These are phyloP conservation scores for Thelonectria rubi DNA, from an alignment of 2,329 filamentous ascomycete genomes.

Conservation along the genomic window DNA sequence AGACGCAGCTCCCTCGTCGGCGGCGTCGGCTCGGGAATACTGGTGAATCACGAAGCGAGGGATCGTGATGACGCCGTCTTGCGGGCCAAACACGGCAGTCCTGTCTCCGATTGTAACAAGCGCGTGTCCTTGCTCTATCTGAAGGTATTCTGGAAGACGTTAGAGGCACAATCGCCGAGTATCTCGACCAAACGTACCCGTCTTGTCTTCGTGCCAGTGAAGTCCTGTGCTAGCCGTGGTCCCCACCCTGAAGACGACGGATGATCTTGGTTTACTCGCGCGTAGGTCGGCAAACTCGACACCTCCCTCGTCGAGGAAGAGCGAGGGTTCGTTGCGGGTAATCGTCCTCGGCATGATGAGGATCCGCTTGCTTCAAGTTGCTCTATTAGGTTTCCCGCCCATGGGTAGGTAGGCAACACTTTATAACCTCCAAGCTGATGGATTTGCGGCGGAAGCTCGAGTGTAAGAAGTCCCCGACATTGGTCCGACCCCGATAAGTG, in stretches of 20 bases:
- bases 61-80: constrained; percentile 35
- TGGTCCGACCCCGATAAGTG: constrained; percentile 5
- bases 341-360: constrained; percentile 6
- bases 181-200: neutral
- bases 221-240: constrained; percentile 3
- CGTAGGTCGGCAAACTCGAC: constrained; percentile 14
- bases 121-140: constrained; percentile 34
- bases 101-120: constrained; percentile 33
- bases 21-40: constrained; percentile 33
- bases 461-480: constrained; percentile 16
- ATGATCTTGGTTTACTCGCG: constrained; percentile 8
- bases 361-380: too few species aligned
- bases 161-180: neutral
- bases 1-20: constrained; percentile 22
- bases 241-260: constrained; percentile 13
- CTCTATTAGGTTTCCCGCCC: too few species aligned
- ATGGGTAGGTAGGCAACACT: too few species aligned
- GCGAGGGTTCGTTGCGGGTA: constrained; percentile 13
- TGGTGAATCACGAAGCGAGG: constrained; percentile 33
- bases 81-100: constrained; percentile 30
- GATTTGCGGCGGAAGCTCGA: too few species aligned
- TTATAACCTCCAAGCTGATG: too few species aligned
- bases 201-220: constrained; percentile 22
- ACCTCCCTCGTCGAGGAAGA: constrained; percentile 5
- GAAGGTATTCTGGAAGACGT: constrained; percentile 25